Evolutionary conservation across 2,329 filamentous ascomycete genomes (phyloP).

Genomic region (Pseudogymnoascus verrucosus): DNA sequence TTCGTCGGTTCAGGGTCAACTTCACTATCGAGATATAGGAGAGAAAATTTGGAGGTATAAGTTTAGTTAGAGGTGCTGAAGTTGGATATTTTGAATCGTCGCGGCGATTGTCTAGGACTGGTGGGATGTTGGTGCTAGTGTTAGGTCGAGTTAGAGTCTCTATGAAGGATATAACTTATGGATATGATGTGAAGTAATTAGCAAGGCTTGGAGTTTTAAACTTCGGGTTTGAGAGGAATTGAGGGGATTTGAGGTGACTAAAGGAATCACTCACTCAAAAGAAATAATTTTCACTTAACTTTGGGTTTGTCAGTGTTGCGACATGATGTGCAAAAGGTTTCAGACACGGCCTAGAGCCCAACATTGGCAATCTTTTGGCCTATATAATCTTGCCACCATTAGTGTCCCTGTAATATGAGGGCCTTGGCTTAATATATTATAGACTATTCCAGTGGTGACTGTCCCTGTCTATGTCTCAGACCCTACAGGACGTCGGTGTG

Average conservation of each 20-base stretch:
- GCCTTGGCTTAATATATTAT: background rate
- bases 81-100: background rate
- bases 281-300: background rate
- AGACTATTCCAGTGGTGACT: background rate
- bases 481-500: background rate
- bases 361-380: background rate
- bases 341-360: background rate
- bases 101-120: background rate
- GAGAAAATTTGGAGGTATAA: background rate
- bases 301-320: background rate
- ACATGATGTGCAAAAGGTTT: background rate
- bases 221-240: background rate
- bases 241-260: no score
- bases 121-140: background rate
- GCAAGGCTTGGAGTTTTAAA: background rate
- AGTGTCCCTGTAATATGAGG: background rate
- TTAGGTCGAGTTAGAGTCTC: background rate
- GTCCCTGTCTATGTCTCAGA: background rate
- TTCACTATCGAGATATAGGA: background rate
- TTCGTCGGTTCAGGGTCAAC: background rate
- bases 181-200: background rate
- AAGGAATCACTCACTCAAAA: background rate
- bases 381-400: background rate
- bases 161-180: background rate
- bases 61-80: background rate